Percentiles rank a stretch among this genome's conserved stretches.
Evolutionary conservation across 768 basidiomycete species (phyloP).

Genomic region (Crucibulum laeve): DNA sequence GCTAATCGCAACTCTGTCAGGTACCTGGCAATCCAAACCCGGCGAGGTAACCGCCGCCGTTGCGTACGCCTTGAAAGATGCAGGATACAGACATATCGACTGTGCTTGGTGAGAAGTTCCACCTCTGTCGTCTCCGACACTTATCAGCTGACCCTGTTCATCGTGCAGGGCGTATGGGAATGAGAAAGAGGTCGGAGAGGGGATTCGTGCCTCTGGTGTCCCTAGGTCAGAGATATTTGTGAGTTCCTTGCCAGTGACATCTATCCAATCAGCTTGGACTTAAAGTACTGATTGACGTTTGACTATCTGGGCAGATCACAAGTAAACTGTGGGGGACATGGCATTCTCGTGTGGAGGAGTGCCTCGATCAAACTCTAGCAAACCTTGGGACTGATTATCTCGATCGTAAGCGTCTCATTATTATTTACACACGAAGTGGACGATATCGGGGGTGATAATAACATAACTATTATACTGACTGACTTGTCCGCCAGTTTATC

Average conservation of each 20-base stretch:
- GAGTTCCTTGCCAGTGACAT: too few species aligned
- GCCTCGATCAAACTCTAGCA: conserved; percentile 69
- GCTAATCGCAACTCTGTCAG: conserved; percentile 24
- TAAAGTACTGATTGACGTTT: not conserved
- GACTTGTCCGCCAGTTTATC: conserved; percentile 39
- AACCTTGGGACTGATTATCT: conserved; percentile 84
- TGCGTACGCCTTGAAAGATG: conserved; percentile 63
- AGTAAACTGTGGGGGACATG: conserved; percentile 69
- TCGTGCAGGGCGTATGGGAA: conserved; percentile 58
- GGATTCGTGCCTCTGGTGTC: conserved; percentile 72
- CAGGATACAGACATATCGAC: conserved; percentile 75
- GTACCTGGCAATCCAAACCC: conserved; percentile 78
- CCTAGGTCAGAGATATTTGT: conserved; percentile 62
- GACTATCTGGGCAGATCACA: conserved; percentile 43
- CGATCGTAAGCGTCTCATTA: conserved; percentile 49
- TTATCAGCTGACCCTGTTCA: conserved; percentile 14
- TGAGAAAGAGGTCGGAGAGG: conserved; percentile 80
- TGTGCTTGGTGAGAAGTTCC: conserved; percentile 45
- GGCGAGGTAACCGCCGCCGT: conserved; percentile 74
- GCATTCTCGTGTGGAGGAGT: conserved; percentile 68
- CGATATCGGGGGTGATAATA: conserved; percentile 8
- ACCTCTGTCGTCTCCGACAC: not conserved
- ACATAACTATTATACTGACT: not conserved
- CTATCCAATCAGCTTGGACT: not conserved
- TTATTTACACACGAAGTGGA: conserved; percentile 9